Conservation (phyloP, 225 moss, liverwort and hornwort genomes). For the Rhytidiadelphus loreus region DNA sequence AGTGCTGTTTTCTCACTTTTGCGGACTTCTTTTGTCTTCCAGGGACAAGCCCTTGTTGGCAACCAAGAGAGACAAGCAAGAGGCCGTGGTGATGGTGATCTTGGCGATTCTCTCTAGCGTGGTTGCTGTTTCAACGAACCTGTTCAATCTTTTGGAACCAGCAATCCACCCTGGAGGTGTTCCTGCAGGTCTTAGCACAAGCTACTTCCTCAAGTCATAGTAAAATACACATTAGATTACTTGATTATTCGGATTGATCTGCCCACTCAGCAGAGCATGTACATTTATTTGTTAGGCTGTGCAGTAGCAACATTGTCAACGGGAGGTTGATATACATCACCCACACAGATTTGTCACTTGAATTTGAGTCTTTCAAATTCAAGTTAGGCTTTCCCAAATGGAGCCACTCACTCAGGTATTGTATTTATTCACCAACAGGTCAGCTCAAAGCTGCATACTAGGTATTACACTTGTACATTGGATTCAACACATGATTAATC, state of each 20-base stretch:
- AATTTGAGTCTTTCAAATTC: neutral
- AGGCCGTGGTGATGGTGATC: conserved; percentile 67
- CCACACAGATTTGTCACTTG: neutral
- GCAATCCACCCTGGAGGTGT: neutral
- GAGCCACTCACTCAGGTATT: neutral
- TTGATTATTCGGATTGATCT: neutral
- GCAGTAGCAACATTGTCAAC: conserved; percentile 5
- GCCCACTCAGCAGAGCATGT: conserved; percentile 2
- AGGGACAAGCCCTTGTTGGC: conserved; percentile 66
- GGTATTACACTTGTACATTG: neutral
- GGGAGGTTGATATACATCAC: neutral
- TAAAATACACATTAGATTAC: neutral
- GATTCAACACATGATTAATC: neutral
- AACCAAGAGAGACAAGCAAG: conserved; percentile 46
- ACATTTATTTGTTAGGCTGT: neutral
- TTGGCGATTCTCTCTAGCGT: conserved; percentile 62
- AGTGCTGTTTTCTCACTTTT: neutral
- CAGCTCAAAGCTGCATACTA: neutral
- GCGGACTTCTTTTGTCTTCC: neutral
- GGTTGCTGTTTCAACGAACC: conserved; percentile 53
- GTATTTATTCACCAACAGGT: neutral
- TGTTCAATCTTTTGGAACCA: conserved; percentile 43
- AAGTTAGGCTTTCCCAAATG: neutral
- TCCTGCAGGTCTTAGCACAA: conserved; percentile 9
- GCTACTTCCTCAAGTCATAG: conserved; percentile 26